These are phyloP conservation scores for Xylariales sp. DNA, from an alignment of 2,329 filamentous ascomycete species.

Conservation along the genomic window DNA sequence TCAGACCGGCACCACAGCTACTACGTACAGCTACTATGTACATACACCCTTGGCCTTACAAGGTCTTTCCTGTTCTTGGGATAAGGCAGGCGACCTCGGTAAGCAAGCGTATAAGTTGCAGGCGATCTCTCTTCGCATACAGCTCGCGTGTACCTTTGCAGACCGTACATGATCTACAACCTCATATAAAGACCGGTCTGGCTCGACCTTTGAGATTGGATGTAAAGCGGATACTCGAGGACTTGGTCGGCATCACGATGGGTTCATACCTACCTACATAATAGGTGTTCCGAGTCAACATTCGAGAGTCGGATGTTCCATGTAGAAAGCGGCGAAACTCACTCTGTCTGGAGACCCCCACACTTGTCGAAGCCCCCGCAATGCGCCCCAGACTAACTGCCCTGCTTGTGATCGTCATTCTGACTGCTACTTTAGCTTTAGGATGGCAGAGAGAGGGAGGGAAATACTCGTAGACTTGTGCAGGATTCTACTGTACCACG, in stretches of 20 bases:
- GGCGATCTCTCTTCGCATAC: too few species aligned
- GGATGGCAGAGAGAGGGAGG: too few species aligned
- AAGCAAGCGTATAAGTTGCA: too few species aligned
- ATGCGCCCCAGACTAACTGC: constrained; percentile 19
- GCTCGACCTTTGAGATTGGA: neutral
- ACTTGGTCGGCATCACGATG: neutral
- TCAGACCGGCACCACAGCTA: neutral
- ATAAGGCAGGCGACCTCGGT: too few species aligned
- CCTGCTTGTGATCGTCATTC: constrained; percentile 17
- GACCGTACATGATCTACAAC: neutral
- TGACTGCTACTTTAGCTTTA: constrained; percentile 6
- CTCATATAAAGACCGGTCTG: neutral
- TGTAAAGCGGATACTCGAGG: neutral
- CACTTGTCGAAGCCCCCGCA: constrained; percentile 17
- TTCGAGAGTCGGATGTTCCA: neutral
- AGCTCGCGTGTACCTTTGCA: too few species aligned
- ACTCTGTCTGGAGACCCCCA: constrained; percentile 11
- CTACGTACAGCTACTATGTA: too few species aligned
- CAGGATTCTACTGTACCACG: too few species aligned
- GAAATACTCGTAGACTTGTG: too few species aligned
- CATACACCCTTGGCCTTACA: too few species aligned
- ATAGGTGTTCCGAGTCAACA: neutral
- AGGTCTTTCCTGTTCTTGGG: too few species aligned
- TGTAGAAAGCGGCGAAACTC: constrained; percentile 7
- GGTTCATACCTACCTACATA: neutral